A percentile compares a stretch with the other conserved stretches of the same genome.
These are phyloP conservation scores for Oryza brachyantha DNA, from an alignment of 176 grass and related monocot species.

Conservation along the genomic window DNA sequence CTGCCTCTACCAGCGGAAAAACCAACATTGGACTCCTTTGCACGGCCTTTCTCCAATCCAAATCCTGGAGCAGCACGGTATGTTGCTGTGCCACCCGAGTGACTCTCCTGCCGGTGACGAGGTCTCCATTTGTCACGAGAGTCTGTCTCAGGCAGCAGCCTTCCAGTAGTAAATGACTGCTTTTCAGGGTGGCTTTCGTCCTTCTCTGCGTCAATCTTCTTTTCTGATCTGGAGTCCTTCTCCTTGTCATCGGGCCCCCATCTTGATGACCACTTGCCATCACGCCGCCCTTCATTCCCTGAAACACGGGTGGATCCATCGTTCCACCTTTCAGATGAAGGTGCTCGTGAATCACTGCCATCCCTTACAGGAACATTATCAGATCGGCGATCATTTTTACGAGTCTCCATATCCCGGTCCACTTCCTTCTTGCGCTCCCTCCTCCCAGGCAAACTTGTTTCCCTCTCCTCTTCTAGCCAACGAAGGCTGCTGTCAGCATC, in stretches of 20 bases:
- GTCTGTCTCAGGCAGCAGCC: conserved; percentile 64
- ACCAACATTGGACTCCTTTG: conserved; percentile 55
- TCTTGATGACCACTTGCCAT: conserved; percentile 90
- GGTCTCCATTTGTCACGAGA: conserved; percentile 99
- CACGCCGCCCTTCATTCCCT: conserved; percentile 59
- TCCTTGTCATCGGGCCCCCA: conserved; percentile 98
- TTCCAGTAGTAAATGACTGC: conserved; percentile 54
- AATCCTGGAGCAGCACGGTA: conserved; percentile 89
- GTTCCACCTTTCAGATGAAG: conserved; percentile 60
- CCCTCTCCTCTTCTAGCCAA: conserved; percentile 98
- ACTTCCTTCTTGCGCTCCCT: conserved; percentile 76
- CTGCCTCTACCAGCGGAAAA: conserved; percentile 94
- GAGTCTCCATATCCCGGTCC: conserved; percentile 68
- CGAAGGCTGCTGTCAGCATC: conserved; percentile 71
- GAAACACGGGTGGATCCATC: conserved; percentile 50
- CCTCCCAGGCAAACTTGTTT: conserved; percentile 79
- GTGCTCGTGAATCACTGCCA: conserved; percentile 38
- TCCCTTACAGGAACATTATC: conserved; percentile 69
- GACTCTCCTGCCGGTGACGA: conserved; percentile 83
- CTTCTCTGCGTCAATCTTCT: conserved; percentile 64
- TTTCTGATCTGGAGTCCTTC: conserved; percentile 67
- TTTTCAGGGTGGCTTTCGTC: conserved; percentile 67
- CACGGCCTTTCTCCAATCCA: conserved; percentile 74
- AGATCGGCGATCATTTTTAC: conserved; percentile 66
- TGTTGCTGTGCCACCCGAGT: conserved; percentile 45